Conservation (phyloP, 2,329 filamentous ascomycete genomes). For the Coniochaeta sp. region DNA sequence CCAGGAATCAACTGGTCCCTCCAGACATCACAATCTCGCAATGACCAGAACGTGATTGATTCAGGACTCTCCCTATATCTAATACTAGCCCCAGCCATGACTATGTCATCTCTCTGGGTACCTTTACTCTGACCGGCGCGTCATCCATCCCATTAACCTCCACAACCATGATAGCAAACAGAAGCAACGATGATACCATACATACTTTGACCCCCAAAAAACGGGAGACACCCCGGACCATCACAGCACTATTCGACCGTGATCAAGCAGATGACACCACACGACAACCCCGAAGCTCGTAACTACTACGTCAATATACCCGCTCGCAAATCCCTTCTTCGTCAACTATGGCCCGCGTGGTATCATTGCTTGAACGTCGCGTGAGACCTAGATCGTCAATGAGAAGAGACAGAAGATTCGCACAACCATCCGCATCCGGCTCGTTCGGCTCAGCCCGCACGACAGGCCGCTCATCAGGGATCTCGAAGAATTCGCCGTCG, state of each 20-base stretch:
- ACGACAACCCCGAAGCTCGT: background rate
- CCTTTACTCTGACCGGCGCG: background rate
- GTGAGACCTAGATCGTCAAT: background rate
- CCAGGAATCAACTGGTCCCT: background rate
- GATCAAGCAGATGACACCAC: background rate
- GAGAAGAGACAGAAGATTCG: background rate
- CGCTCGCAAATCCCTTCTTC: background rate
- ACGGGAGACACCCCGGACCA: no score
- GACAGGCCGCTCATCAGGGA: background rate
- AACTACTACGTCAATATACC: background rate
- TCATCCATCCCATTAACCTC: background rate
- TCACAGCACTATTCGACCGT: no score
- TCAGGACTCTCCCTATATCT: background rate
- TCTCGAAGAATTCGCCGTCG: background rate
- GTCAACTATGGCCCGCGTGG: background rate
- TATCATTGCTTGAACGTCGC: background rate
- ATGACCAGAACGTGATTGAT: background rate
- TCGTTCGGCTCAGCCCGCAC: background rate
- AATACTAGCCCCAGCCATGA: background rate
- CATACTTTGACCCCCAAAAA: no score
- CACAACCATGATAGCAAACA: background rate
- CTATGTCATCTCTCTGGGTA: background rate
- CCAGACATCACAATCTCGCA: background rate
- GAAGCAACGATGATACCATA: no score
- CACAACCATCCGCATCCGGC: no score